Conservation (phyloP, 768 basidiomycete species). For the Strobilomyces dryophilus region DNA sequence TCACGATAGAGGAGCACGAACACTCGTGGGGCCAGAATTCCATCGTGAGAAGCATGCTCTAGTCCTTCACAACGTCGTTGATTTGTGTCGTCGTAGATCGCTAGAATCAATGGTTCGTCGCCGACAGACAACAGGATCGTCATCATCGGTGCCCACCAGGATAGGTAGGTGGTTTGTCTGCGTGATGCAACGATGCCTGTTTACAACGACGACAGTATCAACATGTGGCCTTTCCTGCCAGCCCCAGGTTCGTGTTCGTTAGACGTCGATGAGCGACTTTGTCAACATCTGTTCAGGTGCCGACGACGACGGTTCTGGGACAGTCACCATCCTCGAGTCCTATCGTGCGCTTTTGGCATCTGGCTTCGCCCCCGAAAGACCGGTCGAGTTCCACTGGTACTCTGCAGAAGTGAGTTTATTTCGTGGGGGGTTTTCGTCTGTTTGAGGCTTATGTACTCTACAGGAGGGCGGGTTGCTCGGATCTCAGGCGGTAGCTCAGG, state of each 20-base stretch:
- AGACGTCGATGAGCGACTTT: not conserved
- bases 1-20: slow-evolving; percentile 66
- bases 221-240: slow-evolving; percentile 70
- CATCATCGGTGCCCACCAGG: slow-evolving; percentile 78
- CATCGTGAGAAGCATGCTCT: slow-evolving; percentile 43
- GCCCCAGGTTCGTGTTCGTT: slow-evolving; percentile 56
- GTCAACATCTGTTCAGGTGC: slow-evolving; percentile 27
- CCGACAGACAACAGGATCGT: slow-evolving; percentile 56
- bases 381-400: slow-evolving; percentile 50
- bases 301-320: slow-evolving; percentile 44
- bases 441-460: not conserved
- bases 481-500: slow-evolving; percentile 81
- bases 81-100: slow-evolving; percentile 45
- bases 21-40: slow-evolving; percentile 87
- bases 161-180: slow-evolving; percentile 46
- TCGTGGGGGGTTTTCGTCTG: not conserved
- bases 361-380: slow-evolving; percentile 38
- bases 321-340: slow-evolving; percentile 43
- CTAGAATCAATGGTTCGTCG: slow-evolving; percentile 71
- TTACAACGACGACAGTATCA: slow-evolving; percentile 44
- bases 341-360: slow-evolving; percentile 39
- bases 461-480: slow-evolving; percentile 82
- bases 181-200: slow-evolving; percentile 1
- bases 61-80: not conserved
- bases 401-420: slow-evolving; percentile 37